Base-by-base conservation (phyloP, 306 rosid genomes). In the Arachis stenosperma region DNA sequence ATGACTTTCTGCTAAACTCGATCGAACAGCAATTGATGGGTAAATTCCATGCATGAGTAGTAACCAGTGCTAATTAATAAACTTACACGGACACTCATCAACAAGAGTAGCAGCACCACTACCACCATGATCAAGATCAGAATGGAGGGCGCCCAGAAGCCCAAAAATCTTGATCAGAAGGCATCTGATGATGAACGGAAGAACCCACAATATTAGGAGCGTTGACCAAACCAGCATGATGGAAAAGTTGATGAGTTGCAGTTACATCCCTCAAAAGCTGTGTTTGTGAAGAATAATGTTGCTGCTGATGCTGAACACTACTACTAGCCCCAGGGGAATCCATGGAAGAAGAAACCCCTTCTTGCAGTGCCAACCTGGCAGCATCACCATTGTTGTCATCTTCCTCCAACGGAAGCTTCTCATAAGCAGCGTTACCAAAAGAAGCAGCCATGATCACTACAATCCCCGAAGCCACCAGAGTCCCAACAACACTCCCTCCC, bases 381-480 rank as follows among this genome's bases (percentile, higher is more conserved):
- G 81, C 61, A 9, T 89, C 37, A 33, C 37, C 37, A 33, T 33
- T 33, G 4, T 33, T 33, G 37, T 33, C 96, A 8, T 89, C 96
- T 2, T 91, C 97, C 64, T 91, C 97, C 72, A 91, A 77, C 0
- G 97, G 96, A 8, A 91, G 93, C 74, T 96, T 77, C 78, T 91
- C 97, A 10, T 91, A 91, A 0, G 96, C 97, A 0, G 96, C 97
- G 90, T 91, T 91, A 50, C 97, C 86, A 50, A 91, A 91, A 0
- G 97, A 91, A 11, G 96, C 96, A 0, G 93, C 88, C 97, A 91
- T 91, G 41, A 91, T 84, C 5, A 91, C 97, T 30, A 91, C 97
- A 0, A 92, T 85, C 1, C 97, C 97, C 0, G 97, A 83, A 2
- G 97, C 96, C 29, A 76, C 42, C 0, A 91, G 75, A 1, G 87